Base-by-base conservation (phyloP, 2,329 filamentous ascomycete genomes). In the Alternaria incomplexa region DNA sequence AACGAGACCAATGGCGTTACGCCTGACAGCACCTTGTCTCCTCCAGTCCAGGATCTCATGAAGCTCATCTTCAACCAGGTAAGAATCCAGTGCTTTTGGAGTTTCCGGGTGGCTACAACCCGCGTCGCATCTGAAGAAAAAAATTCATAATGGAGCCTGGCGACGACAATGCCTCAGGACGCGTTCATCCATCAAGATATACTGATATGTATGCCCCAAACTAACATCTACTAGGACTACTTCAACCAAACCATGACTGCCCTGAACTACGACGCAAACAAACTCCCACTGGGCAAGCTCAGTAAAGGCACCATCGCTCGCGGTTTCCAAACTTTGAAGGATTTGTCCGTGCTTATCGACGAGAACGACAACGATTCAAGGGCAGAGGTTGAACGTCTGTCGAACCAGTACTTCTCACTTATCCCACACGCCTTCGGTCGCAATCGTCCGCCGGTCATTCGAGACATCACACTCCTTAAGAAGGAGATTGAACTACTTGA, bases 341-440 rank as follows among this genome's bases (percentile, higher is more conserved):
- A 93, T 43, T 84, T 97, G 5, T 87, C 91, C 1, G 88, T 85
- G 5, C 81, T 93, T 5, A 80, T 95, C n/a, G 81, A 87, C 36
- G 82, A 89, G 62, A 80, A 83, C 0, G 71, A 74, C 5, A 76
- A 87, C 0, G 86, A 87, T 0, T 57, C 70, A 0, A 77, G 80
- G 11, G 75, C 81, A 45, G 87, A 88, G 0, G 84, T 85, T 1
- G 88, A 91, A 69, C 75, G 86, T 0, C 81, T 95, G 3, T 94
- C 92, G 30, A 94, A 96, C 72, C 82, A 85, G 11, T 97, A 92
- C 80, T 96, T 94, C 78, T 91, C 90, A 0, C 82, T 91, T 44
- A 96, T 97, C 64, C 93, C 93, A 0, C 93, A 97, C 73, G 87
- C 83, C 30, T 95, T 96, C 77, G 92, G 93, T 9, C 89, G 92